phyloP scores from a whole-genome alignment of 148 eudicot species.

The Diospyros kaki region DNA sequence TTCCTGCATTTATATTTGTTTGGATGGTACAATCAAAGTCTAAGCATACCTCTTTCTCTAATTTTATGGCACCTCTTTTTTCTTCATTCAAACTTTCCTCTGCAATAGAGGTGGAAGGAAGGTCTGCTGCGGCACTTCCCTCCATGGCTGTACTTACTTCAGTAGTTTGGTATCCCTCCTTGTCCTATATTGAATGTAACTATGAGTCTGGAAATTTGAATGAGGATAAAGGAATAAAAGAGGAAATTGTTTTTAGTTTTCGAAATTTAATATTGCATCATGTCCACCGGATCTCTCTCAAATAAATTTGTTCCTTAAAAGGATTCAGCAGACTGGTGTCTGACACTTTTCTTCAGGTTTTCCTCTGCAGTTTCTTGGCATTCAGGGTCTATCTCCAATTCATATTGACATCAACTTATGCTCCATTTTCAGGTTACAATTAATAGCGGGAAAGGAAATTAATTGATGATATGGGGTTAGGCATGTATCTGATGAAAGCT shows the following conservation, averaged over 20 bases:
- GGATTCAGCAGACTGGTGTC: not conserved
- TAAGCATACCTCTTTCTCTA: conserved; percentile 8
- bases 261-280: not conserved
- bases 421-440: not conserved
- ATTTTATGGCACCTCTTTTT: not conserved
- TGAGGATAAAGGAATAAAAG: not conserved
- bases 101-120: not conserved
- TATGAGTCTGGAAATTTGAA: conserved; percentile 4
- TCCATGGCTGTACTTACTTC: not conserved
- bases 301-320: not conserved
- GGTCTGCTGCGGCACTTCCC: conserved; percentile 1
- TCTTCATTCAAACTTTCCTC: conserved; percentile 10
- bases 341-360: not conserved
- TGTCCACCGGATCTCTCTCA: conserved; percentile 2
- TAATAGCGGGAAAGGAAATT: conserved; percentile 5
- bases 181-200: conserved; percentile 5
- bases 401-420: not conserved
- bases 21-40: not conserved
- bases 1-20: not conserved
- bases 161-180: not conserved
- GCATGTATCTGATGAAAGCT: not conserved
- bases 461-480: not conserved
- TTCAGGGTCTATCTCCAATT: conserved; percentile 1
- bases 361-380: not conserved
- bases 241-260: not conserved